These are phyloP conservation scores for Citrus australasica DNA, from an alignment of 345 rosid genomes.

Conservation along the genomic window DNA sequence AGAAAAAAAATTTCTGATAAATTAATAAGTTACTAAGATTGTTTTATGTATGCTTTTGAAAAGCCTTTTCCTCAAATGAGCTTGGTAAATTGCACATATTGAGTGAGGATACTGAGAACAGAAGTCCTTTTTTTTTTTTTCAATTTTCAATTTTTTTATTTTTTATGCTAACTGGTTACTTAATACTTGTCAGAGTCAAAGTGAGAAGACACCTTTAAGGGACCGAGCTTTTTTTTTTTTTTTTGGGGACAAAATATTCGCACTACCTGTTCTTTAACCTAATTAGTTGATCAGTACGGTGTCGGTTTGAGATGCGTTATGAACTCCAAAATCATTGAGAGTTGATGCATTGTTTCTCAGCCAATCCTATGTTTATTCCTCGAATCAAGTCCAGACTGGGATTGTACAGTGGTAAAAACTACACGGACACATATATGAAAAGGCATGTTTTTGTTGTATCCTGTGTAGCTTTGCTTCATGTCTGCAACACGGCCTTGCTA, in stretches of 20 bases:
- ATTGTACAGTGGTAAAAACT: neutral
- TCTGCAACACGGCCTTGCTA: slow-evolving; percentile 25
- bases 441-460: neutral
- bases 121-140: neutral
- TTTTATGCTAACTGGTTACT: neutral
- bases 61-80: neutral
- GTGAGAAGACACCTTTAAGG: neutral
- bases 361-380: neutral
- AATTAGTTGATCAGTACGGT: neutral
- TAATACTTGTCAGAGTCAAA: neutral
- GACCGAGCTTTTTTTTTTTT: neutral
- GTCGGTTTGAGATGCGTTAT: neutral
- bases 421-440: too few relatives aligned
- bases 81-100: neutral
- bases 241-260: neutral
- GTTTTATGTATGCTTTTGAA: neutral
- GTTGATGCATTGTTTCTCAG: neutral
- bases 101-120: neutral
- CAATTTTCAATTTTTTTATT: neutral
- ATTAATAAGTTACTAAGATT: neutral
- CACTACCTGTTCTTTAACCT: neutral
- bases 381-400: neutral
- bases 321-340: neutral
- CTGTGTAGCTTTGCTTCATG: slow-evolving; percentile 15
- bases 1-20: neutral